Evolutionary conservation across 164 flowering plant species (phyloP).

Genomic region (Chimonanthus praecox): DNA sequence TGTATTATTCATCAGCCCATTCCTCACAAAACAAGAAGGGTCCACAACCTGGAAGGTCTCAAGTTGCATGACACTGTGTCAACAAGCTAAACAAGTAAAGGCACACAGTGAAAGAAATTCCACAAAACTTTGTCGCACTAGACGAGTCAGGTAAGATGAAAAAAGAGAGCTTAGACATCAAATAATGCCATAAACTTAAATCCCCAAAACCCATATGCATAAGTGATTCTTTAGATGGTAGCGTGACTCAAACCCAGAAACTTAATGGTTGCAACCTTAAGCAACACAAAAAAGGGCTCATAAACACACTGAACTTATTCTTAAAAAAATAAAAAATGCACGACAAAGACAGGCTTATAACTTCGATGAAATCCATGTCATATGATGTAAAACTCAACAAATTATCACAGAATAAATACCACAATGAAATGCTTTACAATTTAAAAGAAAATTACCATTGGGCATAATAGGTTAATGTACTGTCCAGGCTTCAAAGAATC

Average conservation of each 20-base stretch:
- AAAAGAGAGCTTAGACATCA: too few relatives aligned
- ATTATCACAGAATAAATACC: background rate
- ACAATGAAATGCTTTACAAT: too few relatives aligned
- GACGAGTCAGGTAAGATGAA: too few relatives aligned
- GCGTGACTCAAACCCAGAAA: too few relatives aligned
- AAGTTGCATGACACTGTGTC: too few relatives aligned
- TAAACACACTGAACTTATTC: background rate
- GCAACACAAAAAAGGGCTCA: background rate
- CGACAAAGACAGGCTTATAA: background rate
- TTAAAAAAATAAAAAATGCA: too few relatives aligned
- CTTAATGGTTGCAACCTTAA: too few relatives aligned
- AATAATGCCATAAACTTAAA: background rate
- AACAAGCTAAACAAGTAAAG: too few relatives aligned
- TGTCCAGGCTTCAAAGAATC: constrained; percentile 5
- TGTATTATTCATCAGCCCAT: background rate
- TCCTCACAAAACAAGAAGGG: background rate
- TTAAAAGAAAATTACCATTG: constrained; percentile 1
- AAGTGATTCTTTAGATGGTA: too few relatives aligned
- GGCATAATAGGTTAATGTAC: constrained; percentile 9
- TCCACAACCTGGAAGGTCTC: background rate
- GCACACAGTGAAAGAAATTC: background rate
- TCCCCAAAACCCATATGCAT: background rate
- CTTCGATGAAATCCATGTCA: background rate
- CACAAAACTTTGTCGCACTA: background rate
- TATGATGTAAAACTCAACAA: background rate